These are phyloP conservation scores for Elsinoe perseae DNA, from an alignment of 2,329 filamentous ascomycete genomes.

Conservation along the genomic window DNA sequence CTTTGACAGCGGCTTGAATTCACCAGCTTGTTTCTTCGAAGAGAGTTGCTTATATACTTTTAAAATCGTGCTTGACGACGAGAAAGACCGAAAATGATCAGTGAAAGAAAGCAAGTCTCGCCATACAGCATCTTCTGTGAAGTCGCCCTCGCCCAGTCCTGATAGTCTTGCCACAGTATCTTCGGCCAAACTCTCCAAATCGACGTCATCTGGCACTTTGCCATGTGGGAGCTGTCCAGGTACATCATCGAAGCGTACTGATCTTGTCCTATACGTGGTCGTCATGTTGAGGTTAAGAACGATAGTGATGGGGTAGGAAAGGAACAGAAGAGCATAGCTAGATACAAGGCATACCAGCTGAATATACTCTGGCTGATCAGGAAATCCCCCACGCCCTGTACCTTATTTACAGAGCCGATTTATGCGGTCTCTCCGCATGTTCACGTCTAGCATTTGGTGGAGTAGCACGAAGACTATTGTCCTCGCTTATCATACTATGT, in stretches of 20 bases:
- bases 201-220: constrained; percentile 9
- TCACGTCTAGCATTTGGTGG: too few relatives aligned
- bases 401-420: neutral
- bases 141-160: constrained; percentile 12
- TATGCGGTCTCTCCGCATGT: constrained; percentile 4
- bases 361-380: neutral
- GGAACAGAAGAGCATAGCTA: neutral
- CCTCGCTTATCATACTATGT: too few relatives aligned
- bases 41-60: constrained; percentile 31
- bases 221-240: constrained; percentile 13
- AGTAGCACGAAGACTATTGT: too few relatives aligned
- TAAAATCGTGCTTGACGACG: constrained; percentile 38
- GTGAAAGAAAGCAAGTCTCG: constrained; percentile 51
- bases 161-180: constrained; percentile 14
- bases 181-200: constrained; percentile 9
- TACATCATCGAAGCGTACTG: constrained; percentile 12
- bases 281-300: neutral
- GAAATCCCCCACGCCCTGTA: constrained; percentile 4
- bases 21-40: constrained; percentile 28
- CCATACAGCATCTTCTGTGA: constrained; percentile 34
- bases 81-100: constrained; percentile 50
- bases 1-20: constrained; percentile 17
- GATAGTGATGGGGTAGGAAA: neutral
- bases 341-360: neutral
- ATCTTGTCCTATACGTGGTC: constrained; percentile 4